Percentiles rank a stretch among this genome's conserved stretches.
These are phyloP conservation scores for Wolfiporia cocos DNA, from an alignment of 1,284 basidiomycete genomes.

Conservation along the genomic window DNA sequence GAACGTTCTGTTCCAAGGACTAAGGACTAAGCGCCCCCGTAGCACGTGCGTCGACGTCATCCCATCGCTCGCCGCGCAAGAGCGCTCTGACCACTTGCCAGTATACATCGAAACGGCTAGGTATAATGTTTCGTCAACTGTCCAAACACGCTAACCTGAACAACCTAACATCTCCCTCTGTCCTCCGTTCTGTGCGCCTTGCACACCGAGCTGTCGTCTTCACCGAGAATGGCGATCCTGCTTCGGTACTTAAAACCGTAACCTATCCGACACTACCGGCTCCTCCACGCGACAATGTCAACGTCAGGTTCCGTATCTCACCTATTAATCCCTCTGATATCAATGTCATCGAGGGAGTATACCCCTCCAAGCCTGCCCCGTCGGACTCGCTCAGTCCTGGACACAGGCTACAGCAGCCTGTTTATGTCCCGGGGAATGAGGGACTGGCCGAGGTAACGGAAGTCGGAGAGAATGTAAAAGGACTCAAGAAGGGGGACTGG, in stretches of 20 bases:
- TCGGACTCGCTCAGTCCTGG: constrained; percentile 28
- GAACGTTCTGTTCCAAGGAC: too few species aligned
- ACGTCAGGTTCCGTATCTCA: constrained; percentile 66
- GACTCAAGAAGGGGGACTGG: constrained; percentile 59
- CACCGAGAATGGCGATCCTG: constrained; percentile 50
- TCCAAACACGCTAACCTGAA: too few species aligned
- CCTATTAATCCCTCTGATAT: constrained; percentile 80
- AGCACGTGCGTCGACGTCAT: too few species aligned
- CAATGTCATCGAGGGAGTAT: constrained; percentile 79
- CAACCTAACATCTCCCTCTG: too few species aligned
- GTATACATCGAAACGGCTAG: too few species aligned
- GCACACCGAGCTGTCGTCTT: constrained; percentile 63
- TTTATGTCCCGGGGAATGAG: constrained; percentile 76
- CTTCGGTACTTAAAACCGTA: constrained; percentile 47
- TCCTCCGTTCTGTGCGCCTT: neutral
- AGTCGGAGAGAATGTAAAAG: constrained; percentile 46
- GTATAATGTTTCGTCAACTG: too few species aligned
- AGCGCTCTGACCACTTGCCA: too few species aligned
- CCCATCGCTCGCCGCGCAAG: too few species aligned
- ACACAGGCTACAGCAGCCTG: constrained; percentile 27
- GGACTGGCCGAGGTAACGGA: constrained; percentile 65
- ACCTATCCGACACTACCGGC: constrained; percentile 48
- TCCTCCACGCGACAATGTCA: constrained; percentile 49
- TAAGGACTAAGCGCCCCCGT: too few species aligned
- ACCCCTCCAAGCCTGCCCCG: constrained; percentile 58